Percentiles rank a stretch among this genome's conserved stretches.
These are phyloP conservation scores for Henckelia pumila DNA, from an alignment of 257 asterid genomes.

Conservation along the genomic window DNA sequence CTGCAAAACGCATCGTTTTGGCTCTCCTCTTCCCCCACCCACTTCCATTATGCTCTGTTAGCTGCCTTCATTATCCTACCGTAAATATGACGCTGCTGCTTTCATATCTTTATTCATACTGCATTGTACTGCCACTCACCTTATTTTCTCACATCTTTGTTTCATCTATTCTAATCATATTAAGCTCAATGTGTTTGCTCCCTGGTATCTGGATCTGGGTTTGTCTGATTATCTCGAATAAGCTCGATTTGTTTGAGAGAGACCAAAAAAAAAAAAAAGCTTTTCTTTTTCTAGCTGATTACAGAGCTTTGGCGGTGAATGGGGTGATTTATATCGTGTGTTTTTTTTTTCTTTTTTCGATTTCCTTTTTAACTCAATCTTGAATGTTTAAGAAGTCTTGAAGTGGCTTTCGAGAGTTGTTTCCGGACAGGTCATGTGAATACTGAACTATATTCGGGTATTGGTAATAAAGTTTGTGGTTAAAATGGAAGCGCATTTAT, in stretches of 20 bases:
- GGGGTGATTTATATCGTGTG: background rate
- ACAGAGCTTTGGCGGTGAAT: background rate
- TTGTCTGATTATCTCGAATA: background rate
- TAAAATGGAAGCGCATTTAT: conserved; percentile 25
- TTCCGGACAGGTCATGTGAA: background rate
- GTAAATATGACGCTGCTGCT: background rate
- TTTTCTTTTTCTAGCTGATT: conserved; percentile 1
- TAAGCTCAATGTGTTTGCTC: conserved; percentile 1
- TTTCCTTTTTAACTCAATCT: background rate
- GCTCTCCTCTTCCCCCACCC: conserved; percentile 20
- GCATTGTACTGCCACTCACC: conserved; percentile 15
- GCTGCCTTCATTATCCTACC: conserved; percentile 6
- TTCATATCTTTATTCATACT: conserved; percentile 14
- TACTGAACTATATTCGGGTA: background rate
- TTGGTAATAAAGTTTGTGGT: conserved; percentile 6
- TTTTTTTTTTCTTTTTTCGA: background rate
- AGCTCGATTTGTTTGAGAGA: background rate
- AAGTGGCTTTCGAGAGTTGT: background rate
- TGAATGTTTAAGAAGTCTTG: conserved; percentile 9
- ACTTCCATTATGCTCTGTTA: conserved; percentile 26
- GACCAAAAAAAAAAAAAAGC: too few relatives aligned
- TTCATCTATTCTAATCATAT: conserved; percentile 12
- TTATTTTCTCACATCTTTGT: conserved; percentile 9
- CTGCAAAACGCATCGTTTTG: conserved; percentile 29
- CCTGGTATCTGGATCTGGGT: conserved; percentile 31